Evolutionary conservation across 2,329 filamentous ascomycete genomes (phyloP).

Genomic region (Elsinoe ampelina): DNA sequence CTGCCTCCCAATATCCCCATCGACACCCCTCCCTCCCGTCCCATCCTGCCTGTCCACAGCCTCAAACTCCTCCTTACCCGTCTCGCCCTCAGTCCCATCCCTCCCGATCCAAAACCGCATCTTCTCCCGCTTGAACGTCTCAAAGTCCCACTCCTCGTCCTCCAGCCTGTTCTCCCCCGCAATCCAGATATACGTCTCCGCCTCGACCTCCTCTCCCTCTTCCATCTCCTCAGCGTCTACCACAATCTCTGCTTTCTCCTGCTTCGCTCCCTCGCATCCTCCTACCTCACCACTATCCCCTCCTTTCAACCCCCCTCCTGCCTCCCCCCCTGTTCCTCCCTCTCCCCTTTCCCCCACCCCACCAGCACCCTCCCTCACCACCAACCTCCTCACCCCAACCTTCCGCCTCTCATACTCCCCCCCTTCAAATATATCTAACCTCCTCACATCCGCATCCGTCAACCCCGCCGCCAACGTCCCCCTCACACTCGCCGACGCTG

Average conservation of each 20-base stretch:
- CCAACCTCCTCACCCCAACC: conserved; percentile 29
- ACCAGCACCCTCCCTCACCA: conserved; percentile 21
- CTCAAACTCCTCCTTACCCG: conserved; percentile 22
- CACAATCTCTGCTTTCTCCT: conserved; percentile 37
- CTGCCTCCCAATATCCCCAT: conserved; percentile 33
- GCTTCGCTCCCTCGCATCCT: conserved; percentile 45
- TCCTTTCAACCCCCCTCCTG: background rate
- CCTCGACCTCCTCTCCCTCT: conserved; percentile 32
- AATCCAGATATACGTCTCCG: conserved; percentile 45
- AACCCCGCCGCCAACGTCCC: conserved; percentile 72
- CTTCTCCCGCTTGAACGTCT: conserved; percentile 71
- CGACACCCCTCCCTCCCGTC: conserved; percentile 36
- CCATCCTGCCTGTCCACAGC: conserved; percentile 28
- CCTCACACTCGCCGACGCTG: conserved; percentile 46
- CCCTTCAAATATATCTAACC: conserved; percentile 78
- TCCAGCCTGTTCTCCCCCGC: conserved; percentile 48
- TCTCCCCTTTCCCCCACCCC: conserved; percentile 25
- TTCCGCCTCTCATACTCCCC: conserved; percentile 52
- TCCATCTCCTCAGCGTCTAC: conserved; percentile 72
- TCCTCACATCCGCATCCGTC: conserved; percentile 63
- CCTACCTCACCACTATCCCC: conserved; percentile 30
- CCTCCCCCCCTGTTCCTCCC: too few species aligned
- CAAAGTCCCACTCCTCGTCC: conserved; percentile 76
- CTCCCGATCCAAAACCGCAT: conserved; percentile 49
- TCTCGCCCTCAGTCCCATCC: conserved; percentile 26